phyloP scores from a whole-genome alignment of 495 filamentous ascomycete genomes.

The Penicillium simplicissimum region DNA sequence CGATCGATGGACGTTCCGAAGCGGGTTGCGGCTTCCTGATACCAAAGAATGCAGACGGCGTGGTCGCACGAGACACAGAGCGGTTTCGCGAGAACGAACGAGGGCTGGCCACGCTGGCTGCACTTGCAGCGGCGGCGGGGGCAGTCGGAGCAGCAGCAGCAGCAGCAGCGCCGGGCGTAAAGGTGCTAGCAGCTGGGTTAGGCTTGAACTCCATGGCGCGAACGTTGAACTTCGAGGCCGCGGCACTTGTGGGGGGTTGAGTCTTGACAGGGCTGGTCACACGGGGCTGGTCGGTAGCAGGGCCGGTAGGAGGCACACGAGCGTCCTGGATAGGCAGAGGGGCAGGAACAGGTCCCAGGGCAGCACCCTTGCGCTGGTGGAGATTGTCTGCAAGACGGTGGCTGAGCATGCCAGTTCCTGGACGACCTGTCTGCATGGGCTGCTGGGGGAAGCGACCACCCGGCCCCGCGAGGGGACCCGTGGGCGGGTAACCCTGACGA shows the following conservation, averaged over 20 bases:
- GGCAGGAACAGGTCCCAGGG: conserved; percentile 46
- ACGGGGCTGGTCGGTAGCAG: conserved; percentile 44
- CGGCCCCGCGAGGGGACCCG: conserved; percentile 43
- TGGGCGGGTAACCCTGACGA: conserved; percentile 50
- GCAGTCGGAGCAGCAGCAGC: conserved; percentile 65
- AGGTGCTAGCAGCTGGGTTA: conserved; percentile 72
- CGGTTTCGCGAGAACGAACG: conserved; percentile 53
- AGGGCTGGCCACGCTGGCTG: conserved; percentile 51
- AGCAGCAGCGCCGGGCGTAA: conserved; percentile 67
- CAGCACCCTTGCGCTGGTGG: conserved; percentile 55
- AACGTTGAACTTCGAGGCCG: conserved; percentile 74
- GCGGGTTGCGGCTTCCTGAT: conserved; percentile 59
- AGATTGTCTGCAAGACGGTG: conserved; percentile 57
- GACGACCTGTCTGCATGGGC: conserved; percentile 41
- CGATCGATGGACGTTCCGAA: conserved; percentile 59
- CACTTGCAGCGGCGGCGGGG: conserved; percentile 36
- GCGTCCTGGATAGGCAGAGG: conserved; percentile 57
- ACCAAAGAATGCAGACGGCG: conserved; percentile 54
- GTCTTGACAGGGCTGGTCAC: conserved; percentile 47
- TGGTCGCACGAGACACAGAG: conserved; percentile 53
- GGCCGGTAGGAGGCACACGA: conserved; percentile 51
- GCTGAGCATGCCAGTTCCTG: conserved; percentile 50
- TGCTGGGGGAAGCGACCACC: conserved; percentile 44
- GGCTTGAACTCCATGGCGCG: conserved; percentile 83
- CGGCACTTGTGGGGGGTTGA: conserved; percentile 52